These are phyloP conservation scores for Boeremia exigua DNA, from an alignment of 2,329 filamentous ascomycete species.

Conservation along the genomic window DNA sequence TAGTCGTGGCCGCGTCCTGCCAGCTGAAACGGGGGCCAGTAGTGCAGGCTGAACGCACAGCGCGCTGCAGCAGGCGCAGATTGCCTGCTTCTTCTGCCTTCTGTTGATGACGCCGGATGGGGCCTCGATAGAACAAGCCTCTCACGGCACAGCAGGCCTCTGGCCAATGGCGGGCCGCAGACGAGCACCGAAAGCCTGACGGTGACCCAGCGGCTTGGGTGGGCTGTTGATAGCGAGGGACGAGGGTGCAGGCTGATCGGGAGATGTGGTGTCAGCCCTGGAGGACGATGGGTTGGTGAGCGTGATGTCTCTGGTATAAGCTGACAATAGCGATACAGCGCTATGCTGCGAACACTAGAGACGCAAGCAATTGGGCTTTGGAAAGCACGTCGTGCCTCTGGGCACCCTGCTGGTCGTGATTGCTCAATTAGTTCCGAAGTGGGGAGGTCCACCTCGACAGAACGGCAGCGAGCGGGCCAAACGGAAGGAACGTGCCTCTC, in stretches of 20 bases:
- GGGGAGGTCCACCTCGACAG: conserved; percentile 7
- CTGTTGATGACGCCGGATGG: conserved; percentile 40
- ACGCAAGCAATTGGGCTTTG: background rate
- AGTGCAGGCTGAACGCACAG: conserved; percentile 34
- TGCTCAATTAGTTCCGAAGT: conserved; percentile 14
- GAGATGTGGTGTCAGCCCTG: conserved; percentile 15
- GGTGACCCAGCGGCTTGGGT: conserved; percentile 33
- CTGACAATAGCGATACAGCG: background rate
- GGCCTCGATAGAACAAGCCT: conserved; percentile 37
- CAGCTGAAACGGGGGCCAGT: conserved; percentile 38
- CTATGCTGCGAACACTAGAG: background rate
- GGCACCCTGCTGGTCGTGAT: conserved; percentile 18
- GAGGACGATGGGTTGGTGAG: background rate
- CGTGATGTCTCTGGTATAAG: background rate
- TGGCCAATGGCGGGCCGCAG: conserved; percentile 36
- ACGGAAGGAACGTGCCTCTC: conserved; percentile 18
- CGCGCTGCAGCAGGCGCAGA: conserved; percentile 38
- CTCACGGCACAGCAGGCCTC: conserved; percentile 31
- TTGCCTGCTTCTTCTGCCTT: conserved; percentile 43
- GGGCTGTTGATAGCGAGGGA: conserved; percentile 18
- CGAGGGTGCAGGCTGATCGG: conserved; percentile 17
- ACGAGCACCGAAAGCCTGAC: conserved; percentile 30
- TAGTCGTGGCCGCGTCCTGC: conserved; percentile 29
- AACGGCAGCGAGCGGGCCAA: conserved; percentile 14
- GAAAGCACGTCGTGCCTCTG: background rate